A percentile compares a stretch with the other conserved stretches of the same genome.
Evolutionary conservation across 495 filamentous ascomycete genomes (phyloP).

Genomic region (Aspergillus sclerotiicarbonarius): DNA sequence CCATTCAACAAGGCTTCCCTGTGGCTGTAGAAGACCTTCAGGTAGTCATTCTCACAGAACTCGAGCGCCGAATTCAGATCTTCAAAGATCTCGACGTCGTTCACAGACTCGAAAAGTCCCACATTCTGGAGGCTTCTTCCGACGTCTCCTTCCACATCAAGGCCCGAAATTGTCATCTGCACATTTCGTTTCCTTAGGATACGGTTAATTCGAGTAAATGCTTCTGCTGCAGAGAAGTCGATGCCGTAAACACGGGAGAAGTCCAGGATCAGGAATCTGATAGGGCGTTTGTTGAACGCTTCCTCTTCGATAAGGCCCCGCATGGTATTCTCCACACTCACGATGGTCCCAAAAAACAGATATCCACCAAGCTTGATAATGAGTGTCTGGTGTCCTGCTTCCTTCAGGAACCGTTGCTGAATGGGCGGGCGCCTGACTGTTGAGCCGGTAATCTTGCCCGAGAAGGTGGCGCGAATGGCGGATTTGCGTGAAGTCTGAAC

Average conservation of each 20-base stretch:
- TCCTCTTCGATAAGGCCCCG: conserved; percentile 78
- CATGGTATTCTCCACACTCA: conserved; percentile 86
- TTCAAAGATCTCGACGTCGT: conserved; percentile 73
- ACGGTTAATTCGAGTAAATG: conserved; percentile 86
- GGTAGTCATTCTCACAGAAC: conserved; percentile 89
- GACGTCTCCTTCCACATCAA: conserved; percentile 68
- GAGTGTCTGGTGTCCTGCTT: conserved; percentile 82
- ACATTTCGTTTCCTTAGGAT: conserved; percentile 71
- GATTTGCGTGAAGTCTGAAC: conserved; percentile 87
- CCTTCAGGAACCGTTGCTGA: conserved; percentile 79
- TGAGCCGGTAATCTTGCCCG: conserved; percentile 81
- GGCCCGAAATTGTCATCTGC: conserved; percentile 75
- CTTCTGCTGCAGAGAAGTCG: conserved; percentile 94
- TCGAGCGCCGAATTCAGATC: conserved; percentile 92
- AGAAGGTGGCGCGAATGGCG: conserved; percentile 81
- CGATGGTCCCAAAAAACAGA: conserved; percentile 95
- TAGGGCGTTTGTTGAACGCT: conserved; percentile 69
- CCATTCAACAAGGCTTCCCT: conserved; percentile 41
- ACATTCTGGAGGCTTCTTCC: conserved; percentile 77
- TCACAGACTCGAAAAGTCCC: conserved; percentile 67
- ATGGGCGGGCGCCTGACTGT: conserved; percentile 88
- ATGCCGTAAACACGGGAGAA: conserved; percentile 85
- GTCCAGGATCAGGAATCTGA: conserved; percentile 88
- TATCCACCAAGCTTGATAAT: conserved; percentile 90
- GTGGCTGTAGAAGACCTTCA: conserved; percentile 74